Evolutionary conservation across 345 rosid species (phyloP).

Genomic region (Populus alba): DNA sequence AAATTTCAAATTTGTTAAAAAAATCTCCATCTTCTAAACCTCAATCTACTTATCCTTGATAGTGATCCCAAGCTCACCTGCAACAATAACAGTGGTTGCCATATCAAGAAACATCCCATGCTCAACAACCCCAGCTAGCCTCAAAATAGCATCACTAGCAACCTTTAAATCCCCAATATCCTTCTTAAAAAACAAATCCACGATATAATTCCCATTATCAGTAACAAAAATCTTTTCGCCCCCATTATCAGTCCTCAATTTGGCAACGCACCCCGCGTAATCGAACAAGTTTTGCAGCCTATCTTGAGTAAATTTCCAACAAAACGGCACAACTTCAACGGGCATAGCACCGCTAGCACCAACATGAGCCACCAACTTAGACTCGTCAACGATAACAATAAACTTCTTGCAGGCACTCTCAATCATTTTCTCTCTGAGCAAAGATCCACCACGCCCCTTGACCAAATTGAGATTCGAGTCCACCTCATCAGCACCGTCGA

Average conservation of each 20-base stretch:
- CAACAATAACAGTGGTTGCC: slow-evolving; percentile 90
- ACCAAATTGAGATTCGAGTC: slow-evolving; percentile 75
- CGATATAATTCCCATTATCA: slow-evolving; percentile 78
- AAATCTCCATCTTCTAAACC: neutral
- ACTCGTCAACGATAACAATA: slow-evolving; percentile 69
- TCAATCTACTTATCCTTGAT: slow-evolving; percentile 45
- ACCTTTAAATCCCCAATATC: slow-evolving; percentile 74
- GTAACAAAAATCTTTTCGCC: slow-evolving; percentile 55
- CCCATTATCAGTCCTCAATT: slow-evolving; percentile 38
- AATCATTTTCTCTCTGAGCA: slow-evolving; percentile 90
- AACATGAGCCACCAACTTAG: slow-evolving; percentile 54
- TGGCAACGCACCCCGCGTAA: slow-evolving; percentile 58
- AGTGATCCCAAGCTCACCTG: slow-evolving; percentile 75
- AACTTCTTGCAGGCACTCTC: slow-evolving; percentile 78
- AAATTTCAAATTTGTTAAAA: neutral
- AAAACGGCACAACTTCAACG: slow-evolving; percentile 77
- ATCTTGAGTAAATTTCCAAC: slow-evolving; percentile 69
- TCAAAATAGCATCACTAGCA: slow-evolving; percentile 66
- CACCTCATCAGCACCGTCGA: slow-evolving; percentile 98
- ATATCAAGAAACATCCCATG: slow-evolving; percentile 94
- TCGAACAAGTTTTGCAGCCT: slow-evolving; percentile 49
- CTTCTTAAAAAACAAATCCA: slow-evolving; percentile 66
- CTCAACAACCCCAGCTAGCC: slow-evolving; percentile 87
- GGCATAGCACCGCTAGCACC: slow-evolving; percentile 90
- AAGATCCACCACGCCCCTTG: slow-evolving; percentile 91